Percentiles rank a stretch among this genome's conserved stretches.
Conservation (phyloP, 441 rosid species). For the Jatropha podagrica region DNA sequence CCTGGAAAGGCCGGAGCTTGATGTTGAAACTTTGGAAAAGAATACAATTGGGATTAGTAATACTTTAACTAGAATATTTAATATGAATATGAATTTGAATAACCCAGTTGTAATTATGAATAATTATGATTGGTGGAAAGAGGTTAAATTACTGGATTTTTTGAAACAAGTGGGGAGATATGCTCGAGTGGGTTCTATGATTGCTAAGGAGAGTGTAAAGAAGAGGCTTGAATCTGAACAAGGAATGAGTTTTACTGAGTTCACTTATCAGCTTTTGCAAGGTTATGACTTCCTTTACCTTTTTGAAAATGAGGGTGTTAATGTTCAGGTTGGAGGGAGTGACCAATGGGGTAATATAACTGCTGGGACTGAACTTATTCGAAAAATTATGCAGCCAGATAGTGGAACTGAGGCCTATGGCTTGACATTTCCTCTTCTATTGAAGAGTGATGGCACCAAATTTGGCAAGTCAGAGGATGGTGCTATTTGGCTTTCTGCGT, state of each 20-base stretch:
- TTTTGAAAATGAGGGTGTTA: conserved; percentile 69
- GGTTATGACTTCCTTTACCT: conserved; percentile 78
- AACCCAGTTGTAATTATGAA: conserved; percentile 47
- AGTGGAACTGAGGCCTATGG: conserved; percentile 67
- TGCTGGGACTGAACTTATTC: conserved; percentile 86
- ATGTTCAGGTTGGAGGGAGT: conserved; percentile 96
- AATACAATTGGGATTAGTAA: conserved; percentile 57
- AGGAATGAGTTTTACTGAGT: conserved; percentile 95
- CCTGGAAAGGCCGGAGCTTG: conserved; percentile 87
- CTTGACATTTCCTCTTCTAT: conserved; percentile 80
- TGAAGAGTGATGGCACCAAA: conserved; percentile 89
- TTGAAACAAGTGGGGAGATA: conserved; percentile 73
- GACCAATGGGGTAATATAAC: conserved; percentile 98
- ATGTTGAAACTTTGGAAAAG: conserved; percentile 47
- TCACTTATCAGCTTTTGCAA: conserved; percentile 84
- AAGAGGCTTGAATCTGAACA: conserved; percentile 90
- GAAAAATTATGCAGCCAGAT: conserved; percentile 69
- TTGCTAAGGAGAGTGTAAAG: conserved; percentile 87
- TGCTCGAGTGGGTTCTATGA: conserved; percentile 87
- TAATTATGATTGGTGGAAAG: conserved; percentile 98
- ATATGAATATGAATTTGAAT: conserved; percentile 15
- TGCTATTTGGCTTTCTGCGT: conserved; percentile 86
- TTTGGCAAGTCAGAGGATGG: conserved; percentile 98
- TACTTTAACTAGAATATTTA: conserved; percentile 47
- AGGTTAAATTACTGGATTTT: conserved; percentile 68